Conservation (phyloP, 2,329 filamentous ascomycete genomes). For the Pseudogymnoascus sp. region DNA sequence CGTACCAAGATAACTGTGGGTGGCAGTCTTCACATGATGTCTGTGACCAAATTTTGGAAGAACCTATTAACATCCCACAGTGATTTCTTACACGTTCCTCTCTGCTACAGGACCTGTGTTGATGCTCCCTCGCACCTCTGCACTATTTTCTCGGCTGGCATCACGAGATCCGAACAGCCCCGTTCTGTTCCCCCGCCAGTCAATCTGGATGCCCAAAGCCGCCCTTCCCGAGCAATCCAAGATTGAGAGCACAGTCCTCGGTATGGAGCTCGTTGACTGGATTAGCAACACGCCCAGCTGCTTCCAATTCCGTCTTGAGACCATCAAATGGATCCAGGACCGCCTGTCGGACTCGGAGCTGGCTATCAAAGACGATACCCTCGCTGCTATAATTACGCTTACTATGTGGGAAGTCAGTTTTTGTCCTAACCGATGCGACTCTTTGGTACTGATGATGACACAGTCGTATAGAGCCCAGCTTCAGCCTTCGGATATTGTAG, state of each 20-base stretch:
- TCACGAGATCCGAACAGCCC: conserved; percentile 23
- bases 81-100: neutral
- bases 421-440: conserved; percentile 2
- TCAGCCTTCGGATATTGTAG: conserved; percentile 14
- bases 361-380: conserved; percentile 12
- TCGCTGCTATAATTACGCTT: conserved; percentile 18
- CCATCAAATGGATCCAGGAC: conserved; percentile 16
- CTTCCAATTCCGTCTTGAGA: conserved; percentile 16
- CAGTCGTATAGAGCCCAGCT: conserved; percentile 14
- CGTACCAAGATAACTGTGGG: neutral
- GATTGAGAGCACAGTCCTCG: conserved; percentile 15
- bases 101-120: neutral
- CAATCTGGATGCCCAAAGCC: conserved; percentile 16
- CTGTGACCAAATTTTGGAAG: neutral
- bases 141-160: neutral
- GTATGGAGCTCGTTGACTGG: conserved; percentile 13
- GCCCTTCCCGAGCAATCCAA: conserved; percentile 12
- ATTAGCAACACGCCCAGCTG: conserved; percentile 15
- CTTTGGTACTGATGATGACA: neutral
- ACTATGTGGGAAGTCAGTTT: conserved; percentile 18
- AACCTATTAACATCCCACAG: neutral
- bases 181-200: conserved; percentile 15
- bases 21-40: neutral
- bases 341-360: conserved; percentile 11
- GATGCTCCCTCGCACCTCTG: neutral